Evolutionary conservation across 2,329 filamentous ascomycete species (phyloP), one percentile per base, ranked within the genome.

Genomic region (Ambrosiella cleistominuta): DNA sequence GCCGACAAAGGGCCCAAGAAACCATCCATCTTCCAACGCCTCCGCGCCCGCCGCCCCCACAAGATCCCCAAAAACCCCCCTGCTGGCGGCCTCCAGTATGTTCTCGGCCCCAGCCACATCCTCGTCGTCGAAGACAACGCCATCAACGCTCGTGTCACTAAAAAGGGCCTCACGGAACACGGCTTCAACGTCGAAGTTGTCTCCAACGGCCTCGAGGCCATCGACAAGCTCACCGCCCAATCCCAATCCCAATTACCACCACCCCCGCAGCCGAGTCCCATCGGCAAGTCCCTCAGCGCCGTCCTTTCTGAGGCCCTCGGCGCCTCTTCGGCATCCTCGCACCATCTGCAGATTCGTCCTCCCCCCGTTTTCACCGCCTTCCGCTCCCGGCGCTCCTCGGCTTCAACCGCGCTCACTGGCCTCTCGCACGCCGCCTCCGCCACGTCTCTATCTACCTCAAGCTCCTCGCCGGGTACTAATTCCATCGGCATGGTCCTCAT

Each of bases 121-220:
- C 37, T 85, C 35, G 82, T 84, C 9, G 81, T 85, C 2, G 81
- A 85, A 65, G 81, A 85, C 65, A 85, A 85, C 60, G 70, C 83
- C 15, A 80, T 85, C 38, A 85, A 85, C 64, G 81, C 84, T 64
- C 76, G 75, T 60, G 80, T 84, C 1, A 70, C 84, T 9, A 76
- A 80, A 63, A 76, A 79, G 40, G 80, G 82, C 62, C 72, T 85
- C n/a, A 72, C 72, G 17, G 78, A 78, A 58, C 74, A 74, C 45
- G 81, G 81, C 1, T 82, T 81, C 64, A 75, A 74, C 53, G 81
- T 78, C 0, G 74, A 76, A 61, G 77, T 84, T 5, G 81, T 81
- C 13, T 84, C 84, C 62, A 81, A 84, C 61, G 81, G 81, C 50
- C 74, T 75, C 51, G 81, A 84, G 65, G 80, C 80, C 0, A 69